phyloP scores from a whole-genome alignment of 306 rosid species.

The Delonix regia region DNA sequence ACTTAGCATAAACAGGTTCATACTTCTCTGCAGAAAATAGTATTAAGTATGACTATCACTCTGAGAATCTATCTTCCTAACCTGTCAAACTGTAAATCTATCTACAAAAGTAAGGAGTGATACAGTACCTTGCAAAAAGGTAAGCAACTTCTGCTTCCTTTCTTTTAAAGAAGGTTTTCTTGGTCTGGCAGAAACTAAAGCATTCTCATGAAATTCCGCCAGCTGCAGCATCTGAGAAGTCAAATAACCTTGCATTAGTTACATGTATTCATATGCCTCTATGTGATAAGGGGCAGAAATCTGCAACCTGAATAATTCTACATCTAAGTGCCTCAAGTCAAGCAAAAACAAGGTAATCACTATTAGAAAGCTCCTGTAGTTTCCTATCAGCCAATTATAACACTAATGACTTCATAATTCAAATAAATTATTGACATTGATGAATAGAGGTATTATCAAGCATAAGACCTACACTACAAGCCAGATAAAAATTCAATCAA shows the following conservation, averaged over 20 bases:
- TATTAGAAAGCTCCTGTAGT: background rate
- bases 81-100: background rate
- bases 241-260: slow-evolving; percentile 34
- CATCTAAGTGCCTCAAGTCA: background rate
- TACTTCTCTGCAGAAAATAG: slow-evolving; percentile 69
- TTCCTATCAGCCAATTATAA: slow-evolving; percentile 6
- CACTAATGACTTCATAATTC: slow-evolving; percentile 13
- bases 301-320: slow-evolving; percentile 20
- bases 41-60: slow-evolving; percentile 14
- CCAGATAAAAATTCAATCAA: background rate
- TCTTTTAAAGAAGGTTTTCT: slow-evolving; percentile 72
- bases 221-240: slow-evolving; percentile 76
- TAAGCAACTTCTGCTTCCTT: slow-evolving; percentile 67
- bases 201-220: slow-evolving; percentile 76
- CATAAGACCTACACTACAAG: slow-evolving; percentile 7
- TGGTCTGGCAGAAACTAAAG: slow-evolving; percentile 62
- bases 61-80: slow-evolving; percentile 11
- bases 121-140: slow-evolving; percentile 72
- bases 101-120: slow-evolving; percentile 4
- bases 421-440: slow-evolving; percentile 11
- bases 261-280: background rate
- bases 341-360: slow-evolving; percentile 12
- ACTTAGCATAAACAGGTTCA: slow-evolving; percentile 81
- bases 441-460: slow-evolving; percentile 14
- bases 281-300: slow-evolving; percentile 17